These are phyloP conservation scores for Kodamaea alishanica DNA, from an alignment of 1,139 yeast species.

Conservation along the genomic window DNA sequence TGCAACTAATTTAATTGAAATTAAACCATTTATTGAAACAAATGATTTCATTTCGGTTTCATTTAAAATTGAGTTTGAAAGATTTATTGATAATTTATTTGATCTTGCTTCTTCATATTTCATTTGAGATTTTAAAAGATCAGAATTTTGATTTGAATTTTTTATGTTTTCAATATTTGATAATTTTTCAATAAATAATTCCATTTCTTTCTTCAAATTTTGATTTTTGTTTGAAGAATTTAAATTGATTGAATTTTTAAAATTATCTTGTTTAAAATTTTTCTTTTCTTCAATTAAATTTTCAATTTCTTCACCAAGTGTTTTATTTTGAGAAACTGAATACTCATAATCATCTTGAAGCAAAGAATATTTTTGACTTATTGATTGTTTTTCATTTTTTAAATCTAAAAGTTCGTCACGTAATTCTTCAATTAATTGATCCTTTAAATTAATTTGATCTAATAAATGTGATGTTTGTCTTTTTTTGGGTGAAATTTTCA, in stretches of 20 bases:
- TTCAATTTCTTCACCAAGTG: slow-evolving; percentile 24
- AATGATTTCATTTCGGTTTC: slow-evolving; percentile 27
- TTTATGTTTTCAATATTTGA: slow-evolving; percentile 16
- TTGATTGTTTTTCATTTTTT: slow-evolving; percentile 8
- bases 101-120: slow-evolving; percentile 43
- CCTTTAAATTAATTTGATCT: slow-evolving; percentile 6
- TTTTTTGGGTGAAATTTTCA: slow-evolving; percentile 7
- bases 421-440: slow-evolving; percentile 12
- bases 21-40: slow-evolving; percentile 39
- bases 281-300: slow-evolving; percentile 15
- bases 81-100: slow-evolving; percentile 21
- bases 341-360: slow-evolving; percentile 25
- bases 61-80: slow-evolving; percentile 23
- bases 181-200: slow-evolving; percentile 29
- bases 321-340: slow-evolving; percentile 21
- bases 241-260: neutral
- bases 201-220: slow-evolving; percentile 19
- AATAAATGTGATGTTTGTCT: slow-evolving; percentile 6
- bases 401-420: slow-evolving; percentile 12
- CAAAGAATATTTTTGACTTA: slow-evolving; percentile 17
- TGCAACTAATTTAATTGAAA: slow-evolving; percentile 43
- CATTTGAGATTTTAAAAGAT: slow-evolving; percentile 43
- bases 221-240: slow-evolving; percentile 6
- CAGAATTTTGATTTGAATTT: slow-evolving; percentile 25
- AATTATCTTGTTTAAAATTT: slow-evolving; percentile 4